These are phyloP conservation scores for Xylariaceae sp. DNA, from an alignment of 2,329 filamentous ascomycete genomes.

Conservation along the genomic window DNA sequence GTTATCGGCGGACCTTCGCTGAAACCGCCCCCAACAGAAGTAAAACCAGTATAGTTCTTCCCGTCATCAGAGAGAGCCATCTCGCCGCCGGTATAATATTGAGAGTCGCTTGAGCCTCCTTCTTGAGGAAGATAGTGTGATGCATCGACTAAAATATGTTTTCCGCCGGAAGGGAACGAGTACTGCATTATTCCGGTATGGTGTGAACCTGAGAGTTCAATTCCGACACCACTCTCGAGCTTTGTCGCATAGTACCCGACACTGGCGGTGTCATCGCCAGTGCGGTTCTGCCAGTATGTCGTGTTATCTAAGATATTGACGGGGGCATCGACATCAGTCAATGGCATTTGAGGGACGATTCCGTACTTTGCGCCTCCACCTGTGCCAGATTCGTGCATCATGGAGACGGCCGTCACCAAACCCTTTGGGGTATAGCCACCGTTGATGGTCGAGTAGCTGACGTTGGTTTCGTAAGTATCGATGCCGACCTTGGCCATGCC, in stretches of 20 bases:
- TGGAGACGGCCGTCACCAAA: constrained; percentile 46
- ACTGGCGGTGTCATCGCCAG: constrained; percentile 38
- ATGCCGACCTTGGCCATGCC: constrained; percentile 44
- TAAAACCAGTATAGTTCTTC: constrained; percentile 42
- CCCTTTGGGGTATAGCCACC: constrained; percentile 39
- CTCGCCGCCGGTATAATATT: constrained; percentile 40
- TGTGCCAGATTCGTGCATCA: constrained; percentile 54
- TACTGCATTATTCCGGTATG: constrained; percentile 52
- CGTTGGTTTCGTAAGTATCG: constrained; percentile 29
- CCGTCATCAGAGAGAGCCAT: constrained; percentile 36
- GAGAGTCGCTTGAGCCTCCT: constrained; percentile 32
- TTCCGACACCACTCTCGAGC: constrained; percentile 44
- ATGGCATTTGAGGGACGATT: constrained; percentile 46
- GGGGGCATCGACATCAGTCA: constrained; percentile 35
- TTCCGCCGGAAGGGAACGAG: constrained; percentile 37
- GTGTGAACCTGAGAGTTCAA: constrained; percentile 46
- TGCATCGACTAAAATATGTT: constrained; percentile 43
- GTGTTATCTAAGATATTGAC: constrained; percentile 46
- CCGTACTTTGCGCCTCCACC: constrained; percentile 59
- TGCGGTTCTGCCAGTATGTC: constrained; percentile 43
- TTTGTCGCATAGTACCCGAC: constrained; percentile 53
- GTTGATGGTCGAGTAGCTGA: constrained; percentile 23
- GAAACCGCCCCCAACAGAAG: constrained; percentile 43
- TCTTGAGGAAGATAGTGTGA: constrained; percentile 45
- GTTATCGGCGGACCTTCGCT: constrained; percentile 37